Evolutionary conservation across 2,329 filamentous ascomycete genomes (phyloP).

Genomic region (Tolypocladium sp.): DNA sequence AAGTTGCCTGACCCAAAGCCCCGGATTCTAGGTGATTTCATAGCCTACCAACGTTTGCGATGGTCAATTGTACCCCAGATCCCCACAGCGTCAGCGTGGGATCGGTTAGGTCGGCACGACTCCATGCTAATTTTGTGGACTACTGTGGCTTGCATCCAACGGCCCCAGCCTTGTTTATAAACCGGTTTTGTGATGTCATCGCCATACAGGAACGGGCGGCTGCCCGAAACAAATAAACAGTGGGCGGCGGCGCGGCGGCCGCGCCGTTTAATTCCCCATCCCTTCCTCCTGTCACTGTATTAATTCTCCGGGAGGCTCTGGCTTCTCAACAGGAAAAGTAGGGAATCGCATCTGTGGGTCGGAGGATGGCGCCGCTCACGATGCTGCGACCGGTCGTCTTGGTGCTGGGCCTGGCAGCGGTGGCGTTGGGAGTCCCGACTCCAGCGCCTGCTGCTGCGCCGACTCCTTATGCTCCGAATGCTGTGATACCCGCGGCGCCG

Average conservation of each 20-base stretch:
- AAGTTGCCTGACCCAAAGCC: background rate
- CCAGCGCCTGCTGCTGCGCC: background rate
- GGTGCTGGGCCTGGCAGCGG: background rate
- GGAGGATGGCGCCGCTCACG: background rate
- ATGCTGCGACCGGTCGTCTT: background rate
- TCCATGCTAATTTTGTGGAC: background rate
- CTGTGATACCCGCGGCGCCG: slow-evolving; percentile 8
- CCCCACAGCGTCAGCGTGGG: no score
- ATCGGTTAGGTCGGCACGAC: background rate
- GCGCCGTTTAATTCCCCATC: background rate
- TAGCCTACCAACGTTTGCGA: background rate
- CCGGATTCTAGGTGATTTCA: background rate
- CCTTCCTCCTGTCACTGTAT: background rate
- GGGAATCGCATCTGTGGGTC: background rate
- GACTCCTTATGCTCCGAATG: background rate
- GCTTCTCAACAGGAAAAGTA: background rate
- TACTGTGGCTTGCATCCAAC: background rate
- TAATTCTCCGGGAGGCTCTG: background rate
- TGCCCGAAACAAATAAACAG: background rate
- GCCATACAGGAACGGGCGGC: background rate
- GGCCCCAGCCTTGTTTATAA: background rate
- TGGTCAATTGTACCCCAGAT: background rate
- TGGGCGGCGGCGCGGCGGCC: background rate
- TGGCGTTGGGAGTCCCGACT: background rate
- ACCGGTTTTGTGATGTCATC: slow-evolving; percentile 1